These are phyloP conservation scores for Ambrosiella cleistominuta DNA, from an alignment of 2,329 filamentous ascomycete species.

Conservation along the genomic window DNA sequence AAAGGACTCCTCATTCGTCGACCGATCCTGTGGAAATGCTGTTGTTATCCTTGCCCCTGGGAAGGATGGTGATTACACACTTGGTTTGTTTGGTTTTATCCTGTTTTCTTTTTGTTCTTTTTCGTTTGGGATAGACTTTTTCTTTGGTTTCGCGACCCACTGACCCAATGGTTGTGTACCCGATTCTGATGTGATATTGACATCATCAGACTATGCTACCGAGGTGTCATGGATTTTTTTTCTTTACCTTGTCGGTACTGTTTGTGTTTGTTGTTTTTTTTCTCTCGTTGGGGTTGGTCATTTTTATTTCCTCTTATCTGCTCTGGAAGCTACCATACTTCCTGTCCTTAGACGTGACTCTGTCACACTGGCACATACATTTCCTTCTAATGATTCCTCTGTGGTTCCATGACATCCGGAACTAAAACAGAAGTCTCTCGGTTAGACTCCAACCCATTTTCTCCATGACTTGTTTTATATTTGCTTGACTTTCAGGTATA, in stretches of 20 bases:
- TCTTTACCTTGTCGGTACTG: background rate
- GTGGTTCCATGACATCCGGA: too few relatives aligned
- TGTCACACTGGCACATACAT: too few relatives aligned
- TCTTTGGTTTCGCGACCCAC: conserved; percentile 8
- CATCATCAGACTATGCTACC: background rate
- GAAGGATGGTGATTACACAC: background rate
- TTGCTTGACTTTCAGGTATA: conserved; percentile 13
- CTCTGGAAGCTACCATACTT: too few relatives aligned
- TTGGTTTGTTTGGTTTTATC: conserved; percentile 14
- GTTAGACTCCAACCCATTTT: too few relatives aligned
- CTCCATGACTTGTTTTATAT: conserved; percentile 1
- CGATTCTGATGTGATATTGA: background rate
- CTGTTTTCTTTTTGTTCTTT: conserved; percentile 15
- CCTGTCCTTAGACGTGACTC: too few relatives aligned
- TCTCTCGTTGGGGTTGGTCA: too few relatives aligned
- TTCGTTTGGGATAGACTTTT: conserved; percentile 14
- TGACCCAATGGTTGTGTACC: background rate
- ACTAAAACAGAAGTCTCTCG: too few relatives aligned
- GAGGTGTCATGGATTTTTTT: background rate
- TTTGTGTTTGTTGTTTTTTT: too few relatives aligned
- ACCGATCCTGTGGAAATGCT: background rate
- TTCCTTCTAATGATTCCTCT: too few relatives aligned
- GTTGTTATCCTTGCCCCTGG: background rate
- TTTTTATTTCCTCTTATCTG: too few relatives aligned
- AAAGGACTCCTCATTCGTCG: conserved; percentile 21